Evolutionary conservation across 2,329 filamentous ascomycete species (phyloP).

Genomic region (Chaetomiaceae sp.): DNA sequence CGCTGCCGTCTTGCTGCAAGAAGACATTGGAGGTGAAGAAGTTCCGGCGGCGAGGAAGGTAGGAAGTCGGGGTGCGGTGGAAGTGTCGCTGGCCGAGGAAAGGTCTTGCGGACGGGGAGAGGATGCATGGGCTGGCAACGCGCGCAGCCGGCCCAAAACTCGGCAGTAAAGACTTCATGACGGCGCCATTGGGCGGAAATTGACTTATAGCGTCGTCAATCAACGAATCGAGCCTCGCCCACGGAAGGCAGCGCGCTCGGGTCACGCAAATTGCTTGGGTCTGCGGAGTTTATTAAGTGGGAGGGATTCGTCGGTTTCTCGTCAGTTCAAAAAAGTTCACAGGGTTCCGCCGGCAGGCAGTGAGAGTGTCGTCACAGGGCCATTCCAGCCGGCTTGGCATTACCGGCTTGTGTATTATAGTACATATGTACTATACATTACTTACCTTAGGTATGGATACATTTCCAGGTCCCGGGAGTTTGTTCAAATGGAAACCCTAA

Average conservation of each 20-base stretch:
- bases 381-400: no score
- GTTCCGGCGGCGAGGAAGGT: slow-evolving; percentile 51
- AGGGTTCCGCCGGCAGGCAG: no score
- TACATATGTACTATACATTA: no score
- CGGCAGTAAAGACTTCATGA: slow-evolving; percentile 22
- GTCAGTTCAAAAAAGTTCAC: not conserved
- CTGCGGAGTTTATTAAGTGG: no score
- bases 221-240: not conserved
- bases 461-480: no score
- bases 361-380: no score
- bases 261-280: not conserved
- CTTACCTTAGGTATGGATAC: no score
- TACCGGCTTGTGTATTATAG: no score
- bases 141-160: slow-evolving; percentile 16
- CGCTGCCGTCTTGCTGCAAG: slow-evolving; percentile 39
- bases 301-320: no score
- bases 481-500: no score
- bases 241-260: not conserved
- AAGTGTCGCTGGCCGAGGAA: slow-evolving; percentile 34
- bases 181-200: slow-evolving; percentile 22
- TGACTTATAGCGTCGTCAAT: slow-evolving; percentile 8
- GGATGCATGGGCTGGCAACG: slow-evolving; percentile 4
- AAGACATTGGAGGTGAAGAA: slow-evolving; percentile 65
- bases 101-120: slow-evolving; percentile 3
- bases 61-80: slow-evolving; percentile 42